Evolutionary conservation across 768 basidiomycete species (phyloP), one percentile per base, ranked within the genome.

Genomic region (Boletus fagicola): DNA sequence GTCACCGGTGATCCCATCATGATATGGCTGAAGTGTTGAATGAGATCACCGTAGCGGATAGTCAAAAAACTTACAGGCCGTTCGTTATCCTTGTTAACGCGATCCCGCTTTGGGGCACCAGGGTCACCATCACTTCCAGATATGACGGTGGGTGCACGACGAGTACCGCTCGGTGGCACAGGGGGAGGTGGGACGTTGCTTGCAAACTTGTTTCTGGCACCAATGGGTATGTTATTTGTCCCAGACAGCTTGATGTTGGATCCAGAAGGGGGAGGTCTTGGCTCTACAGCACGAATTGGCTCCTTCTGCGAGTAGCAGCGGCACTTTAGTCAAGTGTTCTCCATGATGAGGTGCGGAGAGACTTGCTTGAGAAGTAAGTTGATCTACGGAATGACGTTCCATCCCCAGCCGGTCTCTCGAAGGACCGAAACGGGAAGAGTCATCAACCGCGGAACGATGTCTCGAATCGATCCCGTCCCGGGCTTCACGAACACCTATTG

Each of bases 171-270:
- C 2, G 42, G 52, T 28, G 42, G 45, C 30, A 46, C 20, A 7
- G 38, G 20, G 7, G 48, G 51, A 26, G 46, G 39, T 6, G 56
- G 46, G 4, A 43, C 49, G 22, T 53, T 65, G 30, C 48, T 33
- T 6, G 56, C n/a, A 57, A 68, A 66, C 20, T 67, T 74, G 49
- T 56, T 65, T 46, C 69, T 60, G 8, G 54, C 51, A 18, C 72
- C 72, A 28, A 72, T 71, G 16, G 72, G 72, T 50, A 57, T 65
- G 31, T 64, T 73, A 53, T 74, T 73, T 24, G 72, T 72, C 24
- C 72, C 72, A 3, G 72, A 73, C 10, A 73, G 38, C 26, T 68
- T 70, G 26, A 68, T 20, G 15, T 57, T 65, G 16, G 67, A 57
- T 33, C 62, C 68, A 28, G 54, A 38, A 16, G 53, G 57, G 10